phyloP scores from a whole-genome alignment of 768 basidiomycete species.

The Rhizopogon vinicolor region DNA sequence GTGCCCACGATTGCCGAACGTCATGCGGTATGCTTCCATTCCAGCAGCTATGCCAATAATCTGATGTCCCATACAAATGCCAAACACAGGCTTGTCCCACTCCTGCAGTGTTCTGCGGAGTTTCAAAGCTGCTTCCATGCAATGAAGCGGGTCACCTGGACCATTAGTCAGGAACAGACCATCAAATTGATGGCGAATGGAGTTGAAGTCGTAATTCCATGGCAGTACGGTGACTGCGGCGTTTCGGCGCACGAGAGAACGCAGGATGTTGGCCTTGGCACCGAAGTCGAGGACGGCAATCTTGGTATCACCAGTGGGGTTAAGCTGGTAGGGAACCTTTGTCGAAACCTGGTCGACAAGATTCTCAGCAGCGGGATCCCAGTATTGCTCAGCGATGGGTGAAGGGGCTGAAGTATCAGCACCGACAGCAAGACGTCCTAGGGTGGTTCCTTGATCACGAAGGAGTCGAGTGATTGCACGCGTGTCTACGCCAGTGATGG shows the following conservation, averaged over 20 bases:
- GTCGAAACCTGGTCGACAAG: conserved; percentile 93
- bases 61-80: conserved; percentile 99
- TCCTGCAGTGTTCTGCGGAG: conserved; percentile 79
- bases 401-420: conserved; percentile 54
- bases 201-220: conserved; percentile 97
- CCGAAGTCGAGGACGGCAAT: conserved; percentile 98
- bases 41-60: conserved; percentile 97
- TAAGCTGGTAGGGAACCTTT: conserved; percentile 76
- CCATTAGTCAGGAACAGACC: conserved; percentile 97
- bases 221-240: conserved; percentile 94
- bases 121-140: conserved; percentile 78
- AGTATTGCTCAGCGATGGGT: conserved; percentile 72
- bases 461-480: conserved; percentile 92
- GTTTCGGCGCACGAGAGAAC: conserved; percentile 85
- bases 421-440: conserved; percentile 87
- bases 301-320: conserved; percentile 81
- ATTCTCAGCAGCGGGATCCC: conserved; percentile 91
- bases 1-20: conserved; percentile 98
- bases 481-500: conserved; percentile 95
- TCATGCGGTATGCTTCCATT: conserved; percentile 96
- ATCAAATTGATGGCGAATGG: conserved; percentile 84
- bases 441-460: conserved; percentile 95
- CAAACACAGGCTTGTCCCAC: conserved; percentile 94
- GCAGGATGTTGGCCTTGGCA: conserved; percentile 94
- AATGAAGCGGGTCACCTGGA: conserved; percentile 89